A percentile compares a stretch with the other conserved stretches of the same genome.
Evolutionary conservation across 2,329 filamentous ascomycete genomes (phyloP).

Genomic region (Beauveria caledonica): DNA sequence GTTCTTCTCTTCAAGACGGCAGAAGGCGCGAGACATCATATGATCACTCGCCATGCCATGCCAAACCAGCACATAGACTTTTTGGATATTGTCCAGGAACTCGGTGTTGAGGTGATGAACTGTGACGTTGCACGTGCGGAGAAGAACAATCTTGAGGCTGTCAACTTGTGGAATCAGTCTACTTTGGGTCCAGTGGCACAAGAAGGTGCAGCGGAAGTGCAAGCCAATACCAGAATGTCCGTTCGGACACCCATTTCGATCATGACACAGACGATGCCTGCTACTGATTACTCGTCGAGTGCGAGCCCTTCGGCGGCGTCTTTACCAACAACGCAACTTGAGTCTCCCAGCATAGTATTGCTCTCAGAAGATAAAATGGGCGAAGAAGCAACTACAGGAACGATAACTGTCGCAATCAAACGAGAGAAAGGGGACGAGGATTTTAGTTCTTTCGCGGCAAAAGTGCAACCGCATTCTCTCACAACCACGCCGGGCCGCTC

Average conservation of each 20-base stretch:
- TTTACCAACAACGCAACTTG: neutral
- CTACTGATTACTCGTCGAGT: too few relatives aligned
- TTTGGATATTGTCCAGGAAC: neutral
- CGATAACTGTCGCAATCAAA: neutral
- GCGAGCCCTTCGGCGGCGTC: neutral
- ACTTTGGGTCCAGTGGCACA: neutral
- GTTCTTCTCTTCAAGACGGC: conserved; percentile 3
- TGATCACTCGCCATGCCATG: neutral
- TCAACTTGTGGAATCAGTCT: neutral
- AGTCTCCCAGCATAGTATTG: neutral
- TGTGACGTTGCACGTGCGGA: neutral
- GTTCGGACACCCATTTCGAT: neutral
- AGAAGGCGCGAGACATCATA: neutral
- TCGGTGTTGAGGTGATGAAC: conserved; percentile 8
- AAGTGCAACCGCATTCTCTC: too few relatives aligned
- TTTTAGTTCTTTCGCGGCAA: too few relatives aligned
- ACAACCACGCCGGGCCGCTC: neutral
- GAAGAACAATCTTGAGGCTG: neutral
- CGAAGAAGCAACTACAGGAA: neutral
- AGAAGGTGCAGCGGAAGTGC: neutral
- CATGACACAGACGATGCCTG: neutral
- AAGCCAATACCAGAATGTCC: neutral
- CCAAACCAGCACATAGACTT: neutral
- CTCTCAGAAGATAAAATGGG: neutral
- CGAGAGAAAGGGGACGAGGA: neutral